Evolutionary conservation across 257 asterid species (phyloP).

Genomic region (Verbascum thapsus): DNA sequence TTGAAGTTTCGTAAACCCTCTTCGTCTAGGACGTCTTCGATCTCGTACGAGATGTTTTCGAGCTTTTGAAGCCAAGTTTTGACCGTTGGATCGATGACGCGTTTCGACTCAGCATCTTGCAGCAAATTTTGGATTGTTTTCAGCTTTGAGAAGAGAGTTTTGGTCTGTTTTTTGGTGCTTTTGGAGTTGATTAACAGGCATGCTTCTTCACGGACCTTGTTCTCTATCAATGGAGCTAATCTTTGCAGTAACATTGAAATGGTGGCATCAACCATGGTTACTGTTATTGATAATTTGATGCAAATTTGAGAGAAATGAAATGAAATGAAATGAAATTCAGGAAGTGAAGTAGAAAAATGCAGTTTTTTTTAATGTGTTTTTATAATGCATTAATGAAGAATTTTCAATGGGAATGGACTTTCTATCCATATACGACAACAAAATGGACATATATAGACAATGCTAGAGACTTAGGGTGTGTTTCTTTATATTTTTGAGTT

Average conservation of each 20-base stretch:
- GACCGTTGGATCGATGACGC: conserved; percentile 16
- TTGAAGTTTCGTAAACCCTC: background rate
- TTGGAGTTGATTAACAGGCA: conserved; percentile 7
- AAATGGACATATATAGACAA: too few species aligned
- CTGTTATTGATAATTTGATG: too few species aligned
- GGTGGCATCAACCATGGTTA: too few species aligned
- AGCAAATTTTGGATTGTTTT: conserved; percentile 18
- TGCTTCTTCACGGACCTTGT: conserved; percentile 17
- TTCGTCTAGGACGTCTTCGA: conserved; percentile 20
- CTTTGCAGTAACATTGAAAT: conserved; percentile 9
- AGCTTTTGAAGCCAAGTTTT: conserved; percentile 26
- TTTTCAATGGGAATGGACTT: too few species aligned
- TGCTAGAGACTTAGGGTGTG: too few species aligned
- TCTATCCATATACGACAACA: too few species aligned
- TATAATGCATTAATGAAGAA: too few species aligned
- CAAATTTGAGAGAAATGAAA: too few species aligned
- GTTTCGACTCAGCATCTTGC: conserved; percentile 28
- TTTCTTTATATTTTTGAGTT: too few species aligned
- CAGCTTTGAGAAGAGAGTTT: conserved; percentile 11
- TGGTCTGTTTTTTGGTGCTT: conserved; percentile 21
- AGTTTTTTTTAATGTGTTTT: too few species aligned
- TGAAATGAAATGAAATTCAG: too few species aligned
- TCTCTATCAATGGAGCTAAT: conserved; percentile 19
- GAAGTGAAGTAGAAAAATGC: too few species aligned
- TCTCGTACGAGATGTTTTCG: conserved; percentile 17